Evolutionary conservation across 768 basidiomycete species (phyloP).

Genomic region (Boletus reticuloceps): DNA sequence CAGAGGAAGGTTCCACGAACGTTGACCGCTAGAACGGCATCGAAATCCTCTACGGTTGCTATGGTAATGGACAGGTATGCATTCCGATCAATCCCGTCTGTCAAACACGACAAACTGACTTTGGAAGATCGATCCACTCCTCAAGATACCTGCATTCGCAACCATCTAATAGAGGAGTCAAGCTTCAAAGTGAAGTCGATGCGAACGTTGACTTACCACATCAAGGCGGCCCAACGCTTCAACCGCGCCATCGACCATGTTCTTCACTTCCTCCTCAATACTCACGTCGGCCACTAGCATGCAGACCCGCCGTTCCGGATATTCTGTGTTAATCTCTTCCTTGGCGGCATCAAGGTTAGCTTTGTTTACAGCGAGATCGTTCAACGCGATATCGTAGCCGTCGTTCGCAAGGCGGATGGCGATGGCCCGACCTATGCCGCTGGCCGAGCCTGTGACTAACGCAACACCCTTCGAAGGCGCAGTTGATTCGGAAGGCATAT

Average conservation of each 20-base stretch:
- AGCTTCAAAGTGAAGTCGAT: neutral
- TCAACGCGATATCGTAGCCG: slow-evolving; percentile 36
- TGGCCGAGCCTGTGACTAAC: slow-evolving; percentile 31
- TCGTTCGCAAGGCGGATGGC: slow-evolving; percentile 36
- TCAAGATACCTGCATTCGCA: slow-evolving; percentile 18
- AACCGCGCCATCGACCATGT: slow-evolving; percentile 27
- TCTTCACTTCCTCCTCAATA: slow-evolving; percentile 29
- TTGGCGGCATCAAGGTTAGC: slow-evolving; percentile 10
- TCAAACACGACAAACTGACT: neutral
- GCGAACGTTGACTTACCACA: slow-evolving; percentile 26
- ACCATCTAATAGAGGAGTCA: slow-evolving; percentile 16
- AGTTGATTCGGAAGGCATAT: slow-evolving; percentile 4
- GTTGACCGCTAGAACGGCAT: slow-evolving; percentile 37
- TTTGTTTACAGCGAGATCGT: slow-evolving; percentile 30
- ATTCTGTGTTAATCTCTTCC: slow-evolving; percentile 12
- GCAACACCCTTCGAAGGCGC: slow-evolving; percentile 27
- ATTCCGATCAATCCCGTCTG: neutral
- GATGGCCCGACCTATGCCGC: slow-evolving; percentile 34
- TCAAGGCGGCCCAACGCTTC: slow-evolving; percentile 30
- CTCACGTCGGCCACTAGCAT: slow-evolving; percentile 25
- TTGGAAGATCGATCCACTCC: slow-evolving; percentile 3
- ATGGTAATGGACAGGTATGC: neutral
- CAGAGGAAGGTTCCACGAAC: slow-evolving; percentile 39
- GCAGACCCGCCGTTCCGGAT: slow-evolving; percentile 8
- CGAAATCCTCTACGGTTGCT: slow-evolving; percentile 35